Base-by-base conservation (phyloP, 768 basidiomycete species). In the Trichaptum fuscoviolaceum region DNA sequence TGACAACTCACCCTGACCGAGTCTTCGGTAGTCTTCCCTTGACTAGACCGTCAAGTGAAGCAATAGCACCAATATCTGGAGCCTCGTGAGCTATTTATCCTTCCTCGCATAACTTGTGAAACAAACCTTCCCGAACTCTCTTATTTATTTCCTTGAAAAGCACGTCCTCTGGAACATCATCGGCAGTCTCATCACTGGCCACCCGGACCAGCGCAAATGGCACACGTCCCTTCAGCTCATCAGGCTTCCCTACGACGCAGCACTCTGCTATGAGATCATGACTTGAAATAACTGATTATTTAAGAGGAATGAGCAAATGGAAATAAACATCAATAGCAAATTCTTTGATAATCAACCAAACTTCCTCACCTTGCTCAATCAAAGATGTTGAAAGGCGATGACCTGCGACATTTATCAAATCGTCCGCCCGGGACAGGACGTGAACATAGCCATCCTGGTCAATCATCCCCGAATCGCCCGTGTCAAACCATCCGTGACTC, bases 121-220 rank as follows among this genome's bases (percentile, higher is more conserved):
- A 3, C 30, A 5, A 12, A 61, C 59, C 59, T 61, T 61, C 59
- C 23, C 59, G 59, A 17, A 20, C 2, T 34, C 24, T 4, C 6
- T 5, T 20, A 18, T 61, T 61, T 25, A 61, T 34, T 17, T 61
- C 59, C 15, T 61, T 61, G 25, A 61, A 17, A 17, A 61, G 59
- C 4, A 25, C 59, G 25, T 71, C 64, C 64, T 58, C 64, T n/a
- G 66, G 61, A 35, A 59, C 58, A 57, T 42, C 62, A 58, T 64
- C 34, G 1, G 64, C 59, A 4, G 10, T 23, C 30, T 61, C 59
- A 34, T 25, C 8, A 9, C 25, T 34, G 3, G 59, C 24, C 24
- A 61, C 25, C 23, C 25, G 25, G 23, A 61, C 15, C 3, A 61
- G 18, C 23, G 59, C 59, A 23, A 61, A 61, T 61, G 59, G 59